A percentile compares a stretch with the other conserved stretches of the same genome.
These are phyloP conservation scores for Liquidambar formosana DNA, from an alignment of 164 flowering plant genomes.

Conservation along the genomic window DNA sequence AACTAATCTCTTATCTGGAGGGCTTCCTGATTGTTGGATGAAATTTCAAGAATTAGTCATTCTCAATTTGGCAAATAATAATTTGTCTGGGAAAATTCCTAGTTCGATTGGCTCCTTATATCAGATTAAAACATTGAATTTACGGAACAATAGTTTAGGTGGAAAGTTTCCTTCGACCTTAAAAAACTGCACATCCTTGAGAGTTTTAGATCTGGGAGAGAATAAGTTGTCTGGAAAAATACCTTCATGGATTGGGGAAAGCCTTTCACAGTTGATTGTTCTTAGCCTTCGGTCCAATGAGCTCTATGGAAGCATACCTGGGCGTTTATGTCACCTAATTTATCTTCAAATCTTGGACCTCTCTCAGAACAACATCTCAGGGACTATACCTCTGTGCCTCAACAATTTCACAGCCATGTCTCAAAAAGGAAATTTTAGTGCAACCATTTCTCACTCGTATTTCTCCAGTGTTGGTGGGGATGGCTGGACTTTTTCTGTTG, in stretches of 20 bases:
- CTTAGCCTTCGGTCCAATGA: conserved; percentile 15
- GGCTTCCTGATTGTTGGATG: conserved; percentile 14
- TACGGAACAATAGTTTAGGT: conserved; percentile 14
- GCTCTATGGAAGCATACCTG: conserved; percentile 24
- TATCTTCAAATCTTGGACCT: conserved; percentile 26
- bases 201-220: conserved; percentile 6
- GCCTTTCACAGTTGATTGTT: neutral
- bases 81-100: conserved; percentile 19
- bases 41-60: neutral
- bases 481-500: too few species aligned
- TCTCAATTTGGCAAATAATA: conserved; percentile 18
- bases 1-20: conserved; percentile 16
- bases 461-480: too few species aligned
- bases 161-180: conserved; percentile 19
- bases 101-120: conserved; percentile 9
- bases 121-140: neutral
- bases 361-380: conserved; percentile 21
- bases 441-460: too few species aligned
- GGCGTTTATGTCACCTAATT: conserved; percentile 10
- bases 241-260: conserved; percentile 20
- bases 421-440: neutral
- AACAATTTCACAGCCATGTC: conserved; percentile 22
- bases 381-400: conserved; percentile 29
- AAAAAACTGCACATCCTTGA: neutral
- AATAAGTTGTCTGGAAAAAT: conserved; percentile 13